Conservation (phyloP, 805 yeast species). For the Cyberlindnera subsufficiens region DNA sequence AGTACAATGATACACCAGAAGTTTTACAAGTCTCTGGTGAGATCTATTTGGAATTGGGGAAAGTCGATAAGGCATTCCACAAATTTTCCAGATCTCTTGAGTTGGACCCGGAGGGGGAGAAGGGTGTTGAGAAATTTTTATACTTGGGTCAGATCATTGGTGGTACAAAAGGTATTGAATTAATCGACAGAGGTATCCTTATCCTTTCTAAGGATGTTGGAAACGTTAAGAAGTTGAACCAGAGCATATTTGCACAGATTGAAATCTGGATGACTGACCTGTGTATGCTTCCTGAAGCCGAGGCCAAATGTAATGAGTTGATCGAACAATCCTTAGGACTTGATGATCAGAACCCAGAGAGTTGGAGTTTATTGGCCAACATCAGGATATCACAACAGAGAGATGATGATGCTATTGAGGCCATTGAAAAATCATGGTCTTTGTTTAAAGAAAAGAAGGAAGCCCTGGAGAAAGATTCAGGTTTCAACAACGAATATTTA, state of each 20-base stretch:
- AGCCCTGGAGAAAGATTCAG: constrained; percentile 32
- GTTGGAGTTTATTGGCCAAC: constrained; percentile 77
- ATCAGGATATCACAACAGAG: constrained; percentile 85
- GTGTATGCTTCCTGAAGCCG: constrained; percentile 92
- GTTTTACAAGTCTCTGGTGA: constrained; percentile 64
- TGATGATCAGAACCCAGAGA: constrained; percentile 58
- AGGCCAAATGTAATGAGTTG: constrained; percentile 65
- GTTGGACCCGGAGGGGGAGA: constrained; percentile 58
- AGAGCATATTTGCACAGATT: constrained; percentile 77
- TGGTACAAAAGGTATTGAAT: constrained; percentile 63
- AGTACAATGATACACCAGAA: constrained; percentile 36
- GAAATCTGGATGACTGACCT: constrained; percentile 98
- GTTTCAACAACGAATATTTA: constrained; percentile 42
- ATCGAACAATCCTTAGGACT: constrained; percentile 59
- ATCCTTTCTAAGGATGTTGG: constrained; percentile 33
- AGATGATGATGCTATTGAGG: constrained; percentile 63
- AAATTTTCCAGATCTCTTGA: constrained; percentile 55
- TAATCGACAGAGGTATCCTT: constrained; percentile 58
- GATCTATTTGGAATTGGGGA: constrained; percentile 70
- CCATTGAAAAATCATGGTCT: constrained; percentile 67
- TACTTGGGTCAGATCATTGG: constrained; percentile 91
- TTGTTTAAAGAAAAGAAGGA: constrained; percentile 51
- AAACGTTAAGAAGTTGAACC: constrained; percentile 52
- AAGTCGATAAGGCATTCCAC: constrained; percentile 72
- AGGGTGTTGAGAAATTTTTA: constrained; percentile 77